Evolutionary conservation across 2,329 filamentous ascomycete species (phyloP).

Genomic region (Nemania sp.): DNA sequence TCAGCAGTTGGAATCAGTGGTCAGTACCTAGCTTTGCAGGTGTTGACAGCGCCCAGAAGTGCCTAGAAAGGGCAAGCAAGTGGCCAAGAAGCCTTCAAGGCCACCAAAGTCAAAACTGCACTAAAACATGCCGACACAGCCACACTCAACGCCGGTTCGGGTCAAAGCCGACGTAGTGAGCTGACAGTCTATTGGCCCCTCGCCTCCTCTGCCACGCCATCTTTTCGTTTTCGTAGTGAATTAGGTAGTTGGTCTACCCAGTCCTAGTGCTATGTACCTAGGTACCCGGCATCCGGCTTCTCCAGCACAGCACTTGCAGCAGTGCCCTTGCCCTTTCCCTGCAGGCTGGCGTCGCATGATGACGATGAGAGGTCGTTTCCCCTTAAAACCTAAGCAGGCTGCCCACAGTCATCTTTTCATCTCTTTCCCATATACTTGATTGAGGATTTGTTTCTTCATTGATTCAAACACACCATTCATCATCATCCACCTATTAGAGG

Average conservation of each 20-base stretch:
- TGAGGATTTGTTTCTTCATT: background rate
- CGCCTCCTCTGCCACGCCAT: conserved; percentile 26
- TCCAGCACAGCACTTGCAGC: conserved; percentile 14
- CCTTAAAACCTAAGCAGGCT: conserved; percentile 24
- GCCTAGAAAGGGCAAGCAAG: conserved; percentile 5
- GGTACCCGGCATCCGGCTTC: conserved; percentile 25
- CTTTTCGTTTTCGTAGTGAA: background rate
- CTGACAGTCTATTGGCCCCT: conserved; percentile 8
- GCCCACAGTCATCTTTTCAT: conserved; percentile 16
- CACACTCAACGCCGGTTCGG: conserved; percentile 22
- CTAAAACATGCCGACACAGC: conserved; percentile 25
- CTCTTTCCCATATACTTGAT: background rate
- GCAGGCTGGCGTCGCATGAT: conserved; percentile 18
- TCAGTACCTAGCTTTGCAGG: conserved; percentile 14
- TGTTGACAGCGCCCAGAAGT: conserved; percentile 1
- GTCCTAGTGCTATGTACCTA: too few relatives aligned
- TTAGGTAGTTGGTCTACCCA: too few relatives aligned
- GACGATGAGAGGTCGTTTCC: conserved; percentile 28
- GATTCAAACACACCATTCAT: background rate
- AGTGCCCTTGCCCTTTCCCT: conserved; percentile 2
- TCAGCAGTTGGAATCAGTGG: background rate
- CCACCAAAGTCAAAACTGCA: background rate
- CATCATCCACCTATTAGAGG: background rate
- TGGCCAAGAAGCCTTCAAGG: conserved; percentile 16
- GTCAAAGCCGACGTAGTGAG: conserved; percentile 12